Conservation (phyloP, 192 early-diverging fungal species). For the Thamnidium elegans region DNA sequence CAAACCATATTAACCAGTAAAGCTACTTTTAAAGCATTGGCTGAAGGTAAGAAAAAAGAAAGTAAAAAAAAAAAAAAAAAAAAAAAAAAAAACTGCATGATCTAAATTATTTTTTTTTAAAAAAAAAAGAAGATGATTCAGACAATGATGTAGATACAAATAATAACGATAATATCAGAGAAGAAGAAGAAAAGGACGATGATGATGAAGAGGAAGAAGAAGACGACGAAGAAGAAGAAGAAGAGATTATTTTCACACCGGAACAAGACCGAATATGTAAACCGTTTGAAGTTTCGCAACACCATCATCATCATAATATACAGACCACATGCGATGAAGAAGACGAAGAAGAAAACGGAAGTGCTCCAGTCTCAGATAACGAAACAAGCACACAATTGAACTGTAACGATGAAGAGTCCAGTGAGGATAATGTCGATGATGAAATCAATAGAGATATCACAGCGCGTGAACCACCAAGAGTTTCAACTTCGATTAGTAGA, state of each 20-base stretch:
- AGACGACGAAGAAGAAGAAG: constrained; percentile 14
- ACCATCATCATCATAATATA: neutral
- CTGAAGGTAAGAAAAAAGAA: neutral
- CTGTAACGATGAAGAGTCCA: constrained; percentile 15
- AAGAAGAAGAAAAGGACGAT: neutral
- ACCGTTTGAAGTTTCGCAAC: constrained; percentile 15
- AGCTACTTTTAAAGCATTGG: too few relatives aligned
- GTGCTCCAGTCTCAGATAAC: neutral
- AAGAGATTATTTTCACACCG: constrained; percentile 21
- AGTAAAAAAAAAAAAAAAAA: neutral
- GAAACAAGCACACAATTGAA: neutral
- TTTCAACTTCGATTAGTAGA: constrained; percentile 15
- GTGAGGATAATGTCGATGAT: constrained; percentile 29
- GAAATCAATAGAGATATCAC: constrained; percentile 15
- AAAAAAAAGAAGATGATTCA: neutral
- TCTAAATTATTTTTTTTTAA: neutral
- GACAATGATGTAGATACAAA: neutral
- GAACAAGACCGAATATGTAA: constrained; percentile 6
- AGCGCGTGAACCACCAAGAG: constrained; percentile 14
- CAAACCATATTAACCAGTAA: neutral
- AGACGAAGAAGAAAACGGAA: constrained; percentile 6
- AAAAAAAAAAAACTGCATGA: neutral
- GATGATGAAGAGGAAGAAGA: constrained; percentile 8
- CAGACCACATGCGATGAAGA: neutral
- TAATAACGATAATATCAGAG: constrained; percentile 3